A percentile compares a stretch with the other conserved stretches of the same genome.
phyloP scores from a whole-genome alignment of 2,329 filamentous ascomycete genomes.

The Colletotrichum sp. region DNA sequence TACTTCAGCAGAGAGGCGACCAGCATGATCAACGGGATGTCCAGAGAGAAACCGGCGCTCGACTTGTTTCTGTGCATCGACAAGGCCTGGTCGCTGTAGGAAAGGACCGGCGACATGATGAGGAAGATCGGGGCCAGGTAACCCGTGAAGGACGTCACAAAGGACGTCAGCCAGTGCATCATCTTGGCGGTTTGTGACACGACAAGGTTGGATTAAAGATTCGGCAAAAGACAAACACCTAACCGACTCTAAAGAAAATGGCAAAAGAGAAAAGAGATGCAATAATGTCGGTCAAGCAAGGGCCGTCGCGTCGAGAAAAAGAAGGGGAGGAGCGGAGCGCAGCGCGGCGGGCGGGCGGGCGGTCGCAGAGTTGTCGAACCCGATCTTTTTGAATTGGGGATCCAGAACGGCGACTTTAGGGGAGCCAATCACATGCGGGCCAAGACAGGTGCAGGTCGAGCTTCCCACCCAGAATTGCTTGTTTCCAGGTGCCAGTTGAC shows the following conservation, averaged over 20 bases:
- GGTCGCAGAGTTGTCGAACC: slow-evolving; percentile 7
- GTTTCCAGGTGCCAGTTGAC: slow-evolving; percentile 12
- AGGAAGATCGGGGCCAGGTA: slow-evolving; percentile 68
- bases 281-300: not conserved
- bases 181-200: not conserved
- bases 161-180: slow-evolving; percentile 16
- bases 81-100: slow-evolving; percentile 69
- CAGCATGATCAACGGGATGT: slow-evolving; percentile 76
- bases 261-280: not conserved
- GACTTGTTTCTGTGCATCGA: slow-evolving; percentile 69
- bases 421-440: slow-evolving; percentile 8
- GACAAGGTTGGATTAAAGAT: not conserved
- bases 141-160: slow-evolving; percentile 53
- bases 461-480: slow-evolving; percentile 13
- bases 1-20: slow-evolving; percentile 71
- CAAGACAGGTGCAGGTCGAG: slow-evolving; percentile 4
- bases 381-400: slow-evolving; percentile 5
- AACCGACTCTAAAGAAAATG: not conserved
- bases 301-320: slow-evolving; percentile 16
- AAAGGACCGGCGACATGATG: slow-evolving; percentile 66
- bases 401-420: not conserved
- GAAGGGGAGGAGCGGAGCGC: slow-evolving; percentile 16
- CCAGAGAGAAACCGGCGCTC: slow-evolving; percentile 72
- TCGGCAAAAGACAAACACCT: not conserved
- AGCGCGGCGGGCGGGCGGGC: slow-evolving; percentile 4